phyloP scores from a whole-genome alignment of 2,329 filamentous ascomycete genomes.

The Rhynchosporium secalis region DNA sequence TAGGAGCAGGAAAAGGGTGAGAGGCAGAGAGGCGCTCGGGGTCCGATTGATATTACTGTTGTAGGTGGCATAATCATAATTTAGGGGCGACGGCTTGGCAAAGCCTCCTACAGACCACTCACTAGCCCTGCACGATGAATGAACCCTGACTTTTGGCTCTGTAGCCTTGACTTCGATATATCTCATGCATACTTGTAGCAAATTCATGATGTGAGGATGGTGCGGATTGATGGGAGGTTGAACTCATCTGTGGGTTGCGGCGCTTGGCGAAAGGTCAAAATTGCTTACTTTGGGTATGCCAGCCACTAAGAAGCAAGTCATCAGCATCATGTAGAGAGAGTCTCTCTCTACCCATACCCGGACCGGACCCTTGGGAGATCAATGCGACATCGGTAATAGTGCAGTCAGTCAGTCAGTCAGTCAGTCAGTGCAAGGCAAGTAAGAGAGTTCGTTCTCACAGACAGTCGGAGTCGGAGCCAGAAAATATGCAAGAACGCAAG shows the following conservation, averaged over 20 bases:
- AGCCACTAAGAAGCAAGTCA: neutral
- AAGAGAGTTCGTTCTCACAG: no score
- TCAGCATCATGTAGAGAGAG: no score
- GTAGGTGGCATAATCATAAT: conserved; percentile 2
- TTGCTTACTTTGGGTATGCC: neutral
- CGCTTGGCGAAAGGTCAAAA: neutral
- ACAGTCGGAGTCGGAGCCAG: no score
- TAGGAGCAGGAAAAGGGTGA: neutral
- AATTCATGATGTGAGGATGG: neutral
- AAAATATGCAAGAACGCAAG: no score
- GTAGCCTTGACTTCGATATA: neutral
- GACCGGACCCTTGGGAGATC: no score
- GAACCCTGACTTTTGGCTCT: neutral
- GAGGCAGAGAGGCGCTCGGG: neutral
- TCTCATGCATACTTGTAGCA: neutral
- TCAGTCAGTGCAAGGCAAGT: no score
- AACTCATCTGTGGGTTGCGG: neutral
- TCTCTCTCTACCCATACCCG: no score
- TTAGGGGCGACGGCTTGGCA: conserved; percentile 11
- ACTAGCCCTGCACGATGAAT: neutral
- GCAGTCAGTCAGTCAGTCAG: no score
- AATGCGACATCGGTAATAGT: no score
- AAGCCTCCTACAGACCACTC: conserved; percentile 11
- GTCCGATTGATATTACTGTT: conserved; percentile 17
- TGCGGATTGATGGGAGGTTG: neutral